Evolutionary conservation across 768 basidiomycete species (phyloP).

Genomic region (Termitomyces sp.): DNA sequence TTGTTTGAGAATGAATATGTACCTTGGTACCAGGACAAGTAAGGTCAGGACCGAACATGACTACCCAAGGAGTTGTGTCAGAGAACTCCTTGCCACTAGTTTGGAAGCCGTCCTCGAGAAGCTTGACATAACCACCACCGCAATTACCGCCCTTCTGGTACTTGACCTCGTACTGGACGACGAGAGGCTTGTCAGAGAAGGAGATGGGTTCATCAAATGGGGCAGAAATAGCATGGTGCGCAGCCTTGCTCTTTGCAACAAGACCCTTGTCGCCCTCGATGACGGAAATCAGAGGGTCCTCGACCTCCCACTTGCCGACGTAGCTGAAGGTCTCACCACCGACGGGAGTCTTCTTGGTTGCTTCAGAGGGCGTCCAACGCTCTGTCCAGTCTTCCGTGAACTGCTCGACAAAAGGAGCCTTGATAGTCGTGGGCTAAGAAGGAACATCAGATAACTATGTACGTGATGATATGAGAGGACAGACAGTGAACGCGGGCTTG

Average conservation of each 20-base stretch:
- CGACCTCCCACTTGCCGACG: slow-evolving; percentile 96
- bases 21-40: slow-evolving; percentile 92
- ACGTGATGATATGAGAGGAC: slow-evolving; percentile 17
- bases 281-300: slow-evolving; percentile 73
- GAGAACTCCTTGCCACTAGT: slow-evolving; percentile 89
- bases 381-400: slow-evolving; percentile 88
- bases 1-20: slow-evolving; percentile 5
- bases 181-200: slow-evolving; percentile 80
- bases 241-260: slow-evolving; percentile 94
- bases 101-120: slow-evolving; percentile 92
- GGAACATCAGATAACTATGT: slow-evolving; percentile 10
- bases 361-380: slow-evolving; percentile 95
- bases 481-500: slow-evolving; percentile 66
- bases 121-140: slow-evolving; percentile 98
- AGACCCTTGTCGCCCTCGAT: slow-evolving; percentile 86
- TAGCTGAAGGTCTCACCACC: slow-evolving; percentile 96
- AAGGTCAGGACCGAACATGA: slow-evolving; percentile 98
- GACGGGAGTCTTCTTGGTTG: slow-evolving; percentile 96
- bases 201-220: slow-evolving; percentile 75
- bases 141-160: slow-evolving; percentile 99
- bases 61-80: slow-evolving; percentile 89
- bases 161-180: slow-evolving; percentile 98
- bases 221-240: slow-evolving; percentile 97
- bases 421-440: slow-evolving; percentile 64
- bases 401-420: slow-evolving; percentile 92